Base-by-base conservation (phyloP, 2,329 filamentous ascomycete genomes). In the Ophiocordyceps camponoti-saundersi region DNA sequence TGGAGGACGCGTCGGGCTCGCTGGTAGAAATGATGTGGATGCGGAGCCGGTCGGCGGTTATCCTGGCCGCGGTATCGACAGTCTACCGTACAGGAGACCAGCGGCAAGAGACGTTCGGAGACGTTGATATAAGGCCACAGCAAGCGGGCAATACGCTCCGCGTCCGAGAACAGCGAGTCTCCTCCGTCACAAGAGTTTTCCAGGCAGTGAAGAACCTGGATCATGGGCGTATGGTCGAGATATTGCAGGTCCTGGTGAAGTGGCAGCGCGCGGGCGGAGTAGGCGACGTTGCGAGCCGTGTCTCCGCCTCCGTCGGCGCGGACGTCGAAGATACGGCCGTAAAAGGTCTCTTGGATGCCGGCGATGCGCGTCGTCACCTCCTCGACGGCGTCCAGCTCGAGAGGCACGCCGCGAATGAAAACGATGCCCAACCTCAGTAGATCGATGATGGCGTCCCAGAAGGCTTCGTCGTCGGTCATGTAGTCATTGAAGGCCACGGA, bases 211-310 rank as follows among this genome's bases (percentile, higher is more conserved):
- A 96, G 76, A 22, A 96, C 69, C 63, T 98, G 90, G 46, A 92
- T 77, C 30, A 81, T 79, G 0, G 90, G 90, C 3, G 85, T 79
- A 45, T 85, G 76, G 15, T 74, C 67, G 64, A 92, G 82, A 65
- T 96, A 96, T 47, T 95, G 72, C 40, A 96, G 73, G 60, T 96
- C 92, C 77, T 95, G 92, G 65, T 98, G 92, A 44, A 95, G 79
- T 16, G 85, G 85, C 1, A 96, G 77, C 57, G 80, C 81, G 44
- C 81, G 73, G 57, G 75, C 81, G 1, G 90, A 95, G 65, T 96
- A 88, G 11, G 92, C 90, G 4, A 95, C 85, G 59, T 96, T 96
- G 59, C 36, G 11, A 7, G 36, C 36, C n/a, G n/a, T 12, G 6
- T 40, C 36, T 20, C 4, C 5, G 7, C n/a, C 36, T 40, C 36